phyloP scores from a whole-genome alignment of 108 stramenopile genomes.

The Aurantiochytrium sp. region DNA sequence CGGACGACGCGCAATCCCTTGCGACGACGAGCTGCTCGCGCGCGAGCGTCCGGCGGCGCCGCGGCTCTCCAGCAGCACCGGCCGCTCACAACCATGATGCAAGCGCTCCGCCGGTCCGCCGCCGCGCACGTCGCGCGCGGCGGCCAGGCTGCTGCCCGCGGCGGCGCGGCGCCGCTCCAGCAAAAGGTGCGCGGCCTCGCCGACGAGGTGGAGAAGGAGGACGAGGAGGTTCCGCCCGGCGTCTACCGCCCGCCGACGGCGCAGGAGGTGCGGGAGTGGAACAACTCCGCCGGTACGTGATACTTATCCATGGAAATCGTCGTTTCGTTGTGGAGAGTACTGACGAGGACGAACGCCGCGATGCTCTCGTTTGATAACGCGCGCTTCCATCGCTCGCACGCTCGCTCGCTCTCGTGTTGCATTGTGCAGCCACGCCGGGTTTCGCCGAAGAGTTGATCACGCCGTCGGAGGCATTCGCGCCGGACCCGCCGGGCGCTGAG shows the following conservation, averaged over 20 bases:
- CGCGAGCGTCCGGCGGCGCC: no score
- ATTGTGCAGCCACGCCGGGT: neutral
- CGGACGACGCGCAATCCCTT: no score
- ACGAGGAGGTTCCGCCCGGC: neutral
- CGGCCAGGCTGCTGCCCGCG: neutral
- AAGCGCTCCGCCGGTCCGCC: neutral
- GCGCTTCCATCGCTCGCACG: no score
- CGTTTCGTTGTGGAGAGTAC: no score
- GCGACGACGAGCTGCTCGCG: no score
- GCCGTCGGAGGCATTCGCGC: neutral
- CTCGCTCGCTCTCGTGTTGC: neutral
- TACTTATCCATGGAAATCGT: no score
- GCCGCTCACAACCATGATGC: neutral
- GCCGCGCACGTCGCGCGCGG: neutral
- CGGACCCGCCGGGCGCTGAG: neutral
- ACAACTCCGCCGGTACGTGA: neutral
- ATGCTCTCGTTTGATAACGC: neutral
- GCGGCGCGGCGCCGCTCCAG: neutral
- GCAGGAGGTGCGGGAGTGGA: neutral
- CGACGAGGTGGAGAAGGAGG: neutral
- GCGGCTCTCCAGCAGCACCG: no score
- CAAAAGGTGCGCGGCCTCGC: neutral
- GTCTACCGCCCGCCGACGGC: neutral
- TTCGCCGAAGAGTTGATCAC: neutral
- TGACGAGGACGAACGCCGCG: no score